phyloP scores from a whole-genome alignment of 495 filamentous ascomycete genomes.

The Podospora pseudoanserina region DNA sequence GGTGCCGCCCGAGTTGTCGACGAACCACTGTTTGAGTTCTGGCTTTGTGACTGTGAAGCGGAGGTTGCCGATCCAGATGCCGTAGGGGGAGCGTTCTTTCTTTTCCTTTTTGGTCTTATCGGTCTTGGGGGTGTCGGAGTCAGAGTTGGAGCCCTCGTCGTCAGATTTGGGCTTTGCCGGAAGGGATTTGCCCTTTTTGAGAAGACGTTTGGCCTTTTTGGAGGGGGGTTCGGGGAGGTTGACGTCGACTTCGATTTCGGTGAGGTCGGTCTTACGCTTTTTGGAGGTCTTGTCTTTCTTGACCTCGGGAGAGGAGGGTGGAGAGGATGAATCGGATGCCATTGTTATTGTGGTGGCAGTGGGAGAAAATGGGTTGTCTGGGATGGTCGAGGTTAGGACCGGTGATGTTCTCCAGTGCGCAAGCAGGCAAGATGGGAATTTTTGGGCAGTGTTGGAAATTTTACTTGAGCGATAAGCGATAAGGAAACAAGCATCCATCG shows the following conservation, averaged over 20 bases:
- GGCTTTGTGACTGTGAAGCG: constrained; percentile 70
- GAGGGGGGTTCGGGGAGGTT: constrained; percentile 84
- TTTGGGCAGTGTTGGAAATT: constrained; percentile 18
- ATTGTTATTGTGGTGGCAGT: constrained; percentile 4
- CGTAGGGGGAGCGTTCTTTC: constrained; percentile 68
- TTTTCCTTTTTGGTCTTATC: constrained; percentile 40
- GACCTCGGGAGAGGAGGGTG: constrained; percentile 11
- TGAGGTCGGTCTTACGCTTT: constrained; percentile 70
- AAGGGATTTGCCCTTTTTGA: constrained; percentile 67
- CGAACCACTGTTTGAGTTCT: constrained; percentile 72
- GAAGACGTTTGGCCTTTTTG: constrained; percentile 78
- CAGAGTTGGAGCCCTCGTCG: constrained; percentile 36
- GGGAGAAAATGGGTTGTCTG: not conserved
- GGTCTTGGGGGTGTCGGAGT: not conserved
- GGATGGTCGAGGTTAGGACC: not conserved
- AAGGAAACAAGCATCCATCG: constrained; percentile 12
- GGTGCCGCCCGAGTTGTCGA: constrained; percentile 55
- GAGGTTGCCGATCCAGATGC: constrained; percentile 95
- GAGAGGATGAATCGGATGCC: constrained; percentile 12
- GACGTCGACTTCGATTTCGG: constrained; percentile 87
- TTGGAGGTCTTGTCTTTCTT: constrained; percentile 30
- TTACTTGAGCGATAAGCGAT: constrained; percentile 28
- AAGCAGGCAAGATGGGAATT: not conserved
- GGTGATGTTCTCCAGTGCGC: not conserved
- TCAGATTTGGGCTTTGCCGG: constrained; percentile 40